Evolutionary conservation across 2,329 filamentous ascomycete species (phyloP).

Genomic region (Diaporthe ilicicola): DNA sequence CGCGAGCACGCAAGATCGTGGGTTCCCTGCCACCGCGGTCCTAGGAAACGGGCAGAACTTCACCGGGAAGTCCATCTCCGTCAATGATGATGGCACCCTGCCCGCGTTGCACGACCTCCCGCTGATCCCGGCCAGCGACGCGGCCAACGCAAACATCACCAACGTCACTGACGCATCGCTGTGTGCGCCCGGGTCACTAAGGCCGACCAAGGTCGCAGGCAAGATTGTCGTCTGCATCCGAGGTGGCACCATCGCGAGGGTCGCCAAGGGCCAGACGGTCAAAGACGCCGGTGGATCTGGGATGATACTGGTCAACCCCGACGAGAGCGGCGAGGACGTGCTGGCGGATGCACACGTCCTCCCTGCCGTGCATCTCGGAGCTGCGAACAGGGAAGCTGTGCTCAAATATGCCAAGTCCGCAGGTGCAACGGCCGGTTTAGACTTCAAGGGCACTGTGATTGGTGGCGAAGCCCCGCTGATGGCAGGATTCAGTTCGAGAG

Average conservation of each 20-base stretch:
- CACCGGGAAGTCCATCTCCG: constrained; percentile 1
- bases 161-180: neutral
- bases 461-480: constrained; percentile 28
- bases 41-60: constrained; percentile 1
- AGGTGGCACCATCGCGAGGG: neutral
- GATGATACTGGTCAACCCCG: constrained; percentile 11
- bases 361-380: constrained; percentile 5
- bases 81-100: neutral
- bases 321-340: neutral
- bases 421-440: neutral
- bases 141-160: neutral
- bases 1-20: constrained; percentile 11
- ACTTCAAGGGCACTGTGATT: neutral
- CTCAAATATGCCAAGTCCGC: neutral
- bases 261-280: neutral
- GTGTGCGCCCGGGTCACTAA: neutral
- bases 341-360: constrained; percentile 8
- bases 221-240: constrained; percentile 13
- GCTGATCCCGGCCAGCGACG: neutral
- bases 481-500: constrained; percentile 32
- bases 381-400: neutral
- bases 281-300: neutral
- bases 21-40: neutral
- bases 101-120: neutral
- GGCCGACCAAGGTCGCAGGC: neutral